A percentile compares a stretch with the other conserved stretches of the same genome.
phyloP scores from a whole-genome alignment of 768 basidiomycete genomes.

The Mycena metata region DNA sequence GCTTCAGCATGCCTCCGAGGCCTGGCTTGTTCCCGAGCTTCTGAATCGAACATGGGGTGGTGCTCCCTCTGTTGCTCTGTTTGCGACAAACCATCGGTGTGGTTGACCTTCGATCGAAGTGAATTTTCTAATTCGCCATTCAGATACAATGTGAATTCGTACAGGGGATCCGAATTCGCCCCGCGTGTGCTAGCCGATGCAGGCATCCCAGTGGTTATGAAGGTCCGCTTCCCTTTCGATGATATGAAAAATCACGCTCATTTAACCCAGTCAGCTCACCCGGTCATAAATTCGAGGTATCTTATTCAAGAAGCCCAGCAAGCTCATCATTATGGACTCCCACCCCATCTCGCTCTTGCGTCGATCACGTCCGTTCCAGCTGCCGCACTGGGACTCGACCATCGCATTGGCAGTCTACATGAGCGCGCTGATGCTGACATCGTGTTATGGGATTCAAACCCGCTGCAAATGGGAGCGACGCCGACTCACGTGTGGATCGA shows the following conservation, averaged over 20 bases:
- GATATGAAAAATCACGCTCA: background rate
- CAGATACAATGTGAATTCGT: conserved; percentile 70
- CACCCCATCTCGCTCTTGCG: conserved; percentile 68
- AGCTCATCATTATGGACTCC: conserved; percentile 76
- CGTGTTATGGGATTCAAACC: conserved; percentile 85
- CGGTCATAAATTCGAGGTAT: conserved; percentile 73
- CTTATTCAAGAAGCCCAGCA: conserved; percentile 81
- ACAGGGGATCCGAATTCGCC: conserved; percentile 66
- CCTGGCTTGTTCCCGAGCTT: conserved; percentile 88
- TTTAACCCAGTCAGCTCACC: conserved; percentile 67
- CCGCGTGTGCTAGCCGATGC: conserved; percentile 67
- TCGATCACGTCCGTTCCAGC: conserved; percentile 80
- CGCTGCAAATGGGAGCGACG: conserved; percentile 79
- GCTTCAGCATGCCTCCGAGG: conserved; percentile 91
- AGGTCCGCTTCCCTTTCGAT: conserved; percentile 50
- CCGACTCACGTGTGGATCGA: conserved; percentile 88
- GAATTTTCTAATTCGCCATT: background rate
- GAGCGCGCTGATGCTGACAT: conserved; percentile 75
- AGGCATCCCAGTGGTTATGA: conserved; percentile 72
- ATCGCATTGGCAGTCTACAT: conserved; percentile 76
- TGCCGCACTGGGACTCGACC: conserved; percentile 74
- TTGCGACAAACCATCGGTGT: conserved; percentile 81
- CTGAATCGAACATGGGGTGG: conserved; percentile 77
- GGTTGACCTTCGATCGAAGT: conserved; percentile 4
- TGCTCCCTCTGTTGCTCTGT: conserved; percentile 82